phyloP scores from a whole-genome alignment of 768 basidiomycete species.

The Amanita fuliginea region DNA sequence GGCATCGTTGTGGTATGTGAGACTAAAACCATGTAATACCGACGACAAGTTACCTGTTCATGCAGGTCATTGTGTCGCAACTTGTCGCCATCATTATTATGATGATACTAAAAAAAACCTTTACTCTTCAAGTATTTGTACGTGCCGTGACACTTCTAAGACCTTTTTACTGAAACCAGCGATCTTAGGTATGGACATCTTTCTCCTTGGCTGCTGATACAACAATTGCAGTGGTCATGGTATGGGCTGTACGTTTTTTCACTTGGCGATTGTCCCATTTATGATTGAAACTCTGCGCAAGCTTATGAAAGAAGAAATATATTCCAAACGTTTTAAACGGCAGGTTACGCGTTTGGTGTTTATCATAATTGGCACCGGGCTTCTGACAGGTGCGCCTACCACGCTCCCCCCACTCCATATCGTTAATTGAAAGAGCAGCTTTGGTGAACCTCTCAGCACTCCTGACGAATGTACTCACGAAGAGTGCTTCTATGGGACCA shows the following conservation, averaged over 20 bases:
- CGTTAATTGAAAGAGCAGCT: slow-evolving; percentile 11
- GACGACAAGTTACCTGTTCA: background rate
- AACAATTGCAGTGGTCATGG: slow-evolving; percentile 18
- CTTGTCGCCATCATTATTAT: background rate
- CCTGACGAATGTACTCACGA: slow-evolving; percentile 13
- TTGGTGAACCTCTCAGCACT: slow-evolving; percentile 18
- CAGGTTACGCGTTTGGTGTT: slow-evolving; percentile 13
- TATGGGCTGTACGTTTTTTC: slow-evolving; percentile 18
- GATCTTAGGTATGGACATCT: slow-evolving; percentile 18
- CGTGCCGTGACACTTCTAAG: background rate
- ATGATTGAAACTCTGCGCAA: slow-evolving; percentile 7
- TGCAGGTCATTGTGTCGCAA: background rate
- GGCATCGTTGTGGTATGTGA: background rate
- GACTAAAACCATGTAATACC: background rate
- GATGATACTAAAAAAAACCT: background rate
- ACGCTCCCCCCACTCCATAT: background rate
- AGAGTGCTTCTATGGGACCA: slow-evolving; percentile 17
- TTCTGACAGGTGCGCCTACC: slow-evolving; percentile 16
- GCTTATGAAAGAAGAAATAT: slow-evolving; percentile 13
- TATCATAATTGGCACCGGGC: slow-evolving; percentile 23
- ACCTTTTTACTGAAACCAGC: background rate
- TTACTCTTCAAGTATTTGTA: background rate
- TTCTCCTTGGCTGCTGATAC: slow-evolving; percentile 19
- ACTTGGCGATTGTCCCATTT: background rate
- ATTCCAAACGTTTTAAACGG: background rate